Evolutionary conservation across 345 rosid species (phyloP).

Genomic region (Eucalyptus globulus): DNA sequence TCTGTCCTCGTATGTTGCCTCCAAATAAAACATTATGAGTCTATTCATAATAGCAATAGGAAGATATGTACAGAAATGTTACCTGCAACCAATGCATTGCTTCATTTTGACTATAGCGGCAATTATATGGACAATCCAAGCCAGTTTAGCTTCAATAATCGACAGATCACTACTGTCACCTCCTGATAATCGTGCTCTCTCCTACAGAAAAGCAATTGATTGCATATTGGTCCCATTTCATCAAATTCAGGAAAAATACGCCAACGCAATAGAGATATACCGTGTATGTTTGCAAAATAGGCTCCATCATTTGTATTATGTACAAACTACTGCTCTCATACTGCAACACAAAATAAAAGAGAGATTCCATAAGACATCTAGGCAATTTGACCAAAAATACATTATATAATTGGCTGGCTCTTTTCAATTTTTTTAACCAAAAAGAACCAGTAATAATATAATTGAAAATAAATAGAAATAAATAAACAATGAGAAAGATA

Average conservation of each 20-base stretch:
- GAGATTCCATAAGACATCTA: not conserved
- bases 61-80: not conserved
- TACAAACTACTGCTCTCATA: constrained; percentile 82
- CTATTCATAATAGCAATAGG: not conserved
- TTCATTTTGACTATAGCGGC: constrained; percentile 89
- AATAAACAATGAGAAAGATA: not conserved
- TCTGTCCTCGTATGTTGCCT: not conserved
- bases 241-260: not conserved
- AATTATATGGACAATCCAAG: constrained; percentile 94
- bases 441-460: not conserved
- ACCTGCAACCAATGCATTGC: constrained; percentile 92
- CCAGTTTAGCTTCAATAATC: constrained; percentile 84
- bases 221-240: not conserved
- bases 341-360: constrained; percentile 25
- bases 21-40: not conserved
- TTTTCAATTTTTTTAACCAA: not conserved
- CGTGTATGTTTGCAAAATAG: constrained; percentile 85
- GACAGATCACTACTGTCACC: constrained; percentile 62
- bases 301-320: constrained; percentile 85
- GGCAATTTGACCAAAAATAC: not conserved
- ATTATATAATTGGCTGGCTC: not conserved
- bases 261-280: constrained; percentile 25
- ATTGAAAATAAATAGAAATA: not conserved
- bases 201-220: constrained; percentile 37
- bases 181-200: constrained; percentile 57